Evolutionary conservation across 2,329 filamentous ascomycete genomes (phyloP), one percentile per base, ranked within the genome.

Genomic region (Hypoxylon sp.): DNA sequence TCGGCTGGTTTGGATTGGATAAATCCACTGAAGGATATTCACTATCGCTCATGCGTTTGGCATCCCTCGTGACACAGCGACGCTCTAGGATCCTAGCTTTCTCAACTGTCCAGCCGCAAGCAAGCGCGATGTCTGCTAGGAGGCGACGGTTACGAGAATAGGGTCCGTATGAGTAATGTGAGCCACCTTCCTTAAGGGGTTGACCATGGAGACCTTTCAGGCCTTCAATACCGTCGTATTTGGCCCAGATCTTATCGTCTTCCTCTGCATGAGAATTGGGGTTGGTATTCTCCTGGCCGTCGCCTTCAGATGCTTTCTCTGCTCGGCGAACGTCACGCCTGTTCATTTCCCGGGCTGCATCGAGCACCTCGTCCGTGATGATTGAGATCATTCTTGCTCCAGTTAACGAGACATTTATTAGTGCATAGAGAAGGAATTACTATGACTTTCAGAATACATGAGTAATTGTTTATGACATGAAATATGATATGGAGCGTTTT

Each of bases 61-160:
- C 59, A 39, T 19, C 48, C 26, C 22, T 53, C 3, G 22, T n/a
- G 6, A 70, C 48, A 13, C 51, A 61, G 14, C 59, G 59, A 10
- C 50, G 33, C 46, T 69, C 67, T 8, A 69, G 35, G 5, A 44
- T 24, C 47, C 63, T 56, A 1, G 58, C 63, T 35, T 66, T 63
- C 29, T 66, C 63, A n/a, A 66, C 58, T 2, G n/a, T 42, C 67
- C 67, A 69, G 24, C 61, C 63, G 10, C 63, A 59, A 4, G 63
- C 67, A 11, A 69, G 67, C 17, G 67, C 63, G 13, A 69, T 46
- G 35, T 69, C 67, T 8, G 67, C 67, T 31, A 69, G 35, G 33
- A 66, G 58, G 17, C 67, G 67, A 37, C 67, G 67, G 26, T 69
- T 69, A 13, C 67, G 67, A 29, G 67, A 35, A 10, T 68, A 65